Evolutionary conservation across 2,329 filamentous ascomycete genomes (phyloP), one percentile per base, ranked within the genome.

Genomic region (Exophiala sp.): DNA sequence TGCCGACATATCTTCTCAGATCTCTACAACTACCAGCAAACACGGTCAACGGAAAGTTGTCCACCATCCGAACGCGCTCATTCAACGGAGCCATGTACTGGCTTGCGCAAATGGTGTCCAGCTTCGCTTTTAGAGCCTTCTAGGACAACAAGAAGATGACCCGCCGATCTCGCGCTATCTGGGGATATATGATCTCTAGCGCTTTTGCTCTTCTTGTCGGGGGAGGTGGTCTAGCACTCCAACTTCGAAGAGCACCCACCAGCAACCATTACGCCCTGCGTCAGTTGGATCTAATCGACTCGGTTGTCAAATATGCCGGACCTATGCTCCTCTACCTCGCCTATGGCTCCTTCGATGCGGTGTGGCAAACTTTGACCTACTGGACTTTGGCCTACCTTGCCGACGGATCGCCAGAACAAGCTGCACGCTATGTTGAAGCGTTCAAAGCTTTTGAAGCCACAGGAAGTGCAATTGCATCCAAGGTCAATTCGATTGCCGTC

Each of bases 401-500:
- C 55, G 74, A 71, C 18, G 75, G 78, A 62, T 72, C 67, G 12
- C 66, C 74, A 0, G 68, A 66, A 0, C 63, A 69, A 8, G 68
- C 72, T 0, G 75, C 76, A 12, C 67, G 77, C 10, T 65, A 77
- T 20, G 75, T 77, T 1, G 75, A 76, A 21, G 68, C 74, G 11
- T 78, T 78, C 60, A 76, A 77, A 66, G 71, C 70, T 2, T 88
- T 95, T 60, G 90, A 95, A 71, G 92, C 88, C n/a, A 89, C 88
- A 14, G 90, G 89, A 63, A 85, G 86, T 2, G 90, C 88, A 54
- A 81, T 72, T 50, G 74, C 72, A 56, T 76, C 70, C 47, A 61
- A 61, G 7, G 57, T 65, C 48, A 64, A 66, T 39, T 18, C 16
- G 16, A 18, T 18, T 18, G 16, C 16, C 16, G 16, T 18, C 16